Conservation (phyloP, 2,329 filamentous ascomycete genomes). For the Beauveria scarabaeidicola region DNA sequence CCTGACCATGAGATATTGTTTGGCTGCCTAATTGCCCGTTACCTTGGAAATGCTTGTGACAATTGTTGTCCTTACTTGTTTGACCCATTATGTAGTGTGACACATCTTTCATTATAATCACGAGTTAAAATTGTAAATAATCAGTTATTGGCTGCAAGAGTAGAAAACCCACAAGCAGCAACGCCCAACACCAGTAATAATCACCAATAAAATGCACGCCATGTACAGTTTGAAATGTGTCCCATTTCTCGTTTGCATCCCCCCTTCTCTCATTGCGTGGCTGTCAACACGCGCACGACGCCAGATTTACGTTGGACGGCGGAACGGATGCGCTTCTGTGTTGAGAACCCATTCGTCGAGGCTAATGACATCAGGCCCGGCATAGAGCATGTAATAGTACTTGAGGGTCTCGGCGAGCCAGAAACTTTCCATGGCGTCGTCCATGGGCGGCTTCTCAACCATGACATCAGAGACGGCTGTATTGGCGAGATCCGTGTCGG, state of each 20-base stretch:
- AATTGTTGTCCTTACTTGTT: too few species aligned
- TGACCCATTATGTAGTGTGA: too few species aligned
- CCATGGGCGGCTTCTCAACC: slow-evolving; percentile 29
- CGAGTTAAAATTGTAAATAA: neutral
- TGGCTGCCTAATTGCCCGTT: neutral
- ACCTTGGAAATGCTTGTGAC: too few species aligned
- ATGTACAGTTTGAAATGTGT: neutral
- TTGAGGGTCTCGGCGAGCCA: slow-evolving; percentile 89
- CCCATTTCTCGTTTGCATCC: too few species aligned
- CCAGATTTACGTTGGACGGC: slow-evolving; percentile 28
- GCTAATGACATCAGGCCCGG: slow-evolving; percentile 54
- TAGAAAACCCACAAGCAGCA: neutral
- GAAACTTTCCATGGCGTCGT: slow-evolving; percentile 75
- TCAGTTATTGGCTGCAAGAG: neutral
- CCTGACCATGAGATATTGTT: neutral
- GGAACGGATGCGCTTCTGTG: slow-evolving; percentile 54
- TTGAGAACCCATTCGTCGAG: slow-evolving; percentile 62
- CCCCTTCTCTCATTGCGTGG: neutral
- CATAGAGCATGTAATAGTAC: slow-evolving; percentile 82
- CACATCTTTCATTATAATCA: neutral
- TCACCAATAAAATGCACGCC: neutral
- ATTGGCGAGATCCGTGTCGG: slow-evolving; percentile 58
- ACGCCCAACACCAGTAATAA: neutral
- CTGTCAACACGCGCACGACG: too few species aligned
- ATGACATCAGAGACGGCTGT: slow-evolving; percentile 61